Conservation (phyloP, 441 rosid genomes). For the Breynia disticha region DNA sequence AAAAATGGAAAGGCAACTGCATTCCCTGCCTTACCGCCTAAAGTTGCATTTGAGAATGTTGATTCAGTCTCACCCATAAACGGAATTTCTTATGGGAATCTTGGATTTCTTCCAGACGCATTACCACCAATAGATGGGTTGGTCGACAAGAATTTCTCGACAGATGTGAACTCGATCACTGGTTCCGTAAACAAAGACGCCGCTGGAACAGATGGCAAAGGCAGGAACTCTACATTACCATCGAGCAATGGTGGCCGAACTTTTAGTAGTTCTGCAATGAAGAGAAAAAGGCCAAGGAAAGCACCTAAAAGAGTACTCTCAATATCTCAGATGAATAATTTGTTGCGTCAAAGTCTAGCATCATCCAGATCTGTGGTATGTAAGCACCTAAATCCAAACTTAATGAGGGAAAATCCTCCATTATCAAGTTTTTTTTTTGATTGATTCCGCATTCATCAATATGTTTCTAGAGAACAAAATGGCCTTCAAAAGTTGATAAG, state of each 20-base stretch:
- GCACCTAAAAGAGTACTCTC: constrained; percentile 32
- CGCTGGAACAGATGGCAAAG: constrained; percentile 11
- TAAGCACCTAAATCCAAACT: constrained; percentile 2
- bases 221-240: constrained; percentile 19
- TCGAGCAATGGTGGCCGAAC: constrained; percentile 13
- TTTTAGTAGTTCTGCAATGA: constrained; percentile 7
- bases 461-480: constrained; percentile 37
- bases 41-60: no score
- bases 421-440: constrained; percentile 5
- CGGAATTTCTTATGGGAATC: constrained; percentile 9
- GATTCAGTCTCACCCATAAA: constrained; percentile 8
- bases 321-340: constrained; percentile 44
- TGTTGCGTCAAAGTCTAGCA: constrained; percentile 33
- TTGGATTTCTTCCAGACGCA: constrained; percentile 8
- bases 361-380: constrained; percentile 38
- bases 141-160: neutral
- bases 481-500: constrained; percentile 44
- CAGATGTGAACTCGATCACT: constrained; percentile 8
- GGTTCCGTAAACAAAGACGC: constrained; percentile 17
- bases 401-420: constrained; percentile 8
- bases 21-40: no score
- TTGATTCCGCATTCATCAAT: neutral
- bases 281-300: constrained; percentile 16
- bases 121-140: constrained; percentile 5
- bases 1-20: no score